Evolutionary conservation across 768 basidiomycete genomes (phyloP).

Genomic region (Porphyrellus cyaneotinctus): DNA sequence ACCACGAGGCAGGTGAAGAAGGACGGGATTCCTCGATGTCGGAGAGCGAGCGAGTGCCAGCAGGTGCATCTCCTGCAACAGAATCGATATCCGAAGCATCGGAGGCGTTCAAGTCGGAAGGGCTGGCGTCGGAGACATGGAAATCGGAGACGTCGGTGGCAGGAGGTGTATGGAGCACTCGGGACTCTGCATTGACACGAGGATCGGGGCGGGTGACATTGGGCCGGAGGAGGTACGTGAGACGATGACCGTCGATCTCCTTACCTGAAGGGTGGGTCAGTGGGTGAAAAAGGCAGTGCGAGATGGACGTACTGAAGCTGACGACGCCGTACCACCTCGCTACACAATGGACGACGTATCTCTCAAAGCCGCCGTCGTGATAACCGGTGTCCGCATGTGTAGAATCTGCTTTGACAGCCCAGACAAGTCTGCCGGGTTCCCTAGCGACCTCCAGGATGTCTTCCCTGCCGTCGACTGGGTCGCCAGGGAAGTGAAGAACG

Average conservation of each 20-base stretch:
- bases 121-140: conserved; percentile 42
- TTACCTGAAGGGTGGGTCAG: conserved; percentile 32
- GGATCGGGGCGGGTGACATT: conserved; percentile 62
- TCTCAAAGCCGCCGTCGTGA: conserved; percentile 63
- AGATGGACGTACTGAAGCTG: conserved; percentile 64
- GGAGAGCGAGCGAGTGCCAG: conserved; percentile 16
- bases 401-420: conserved; percentile 45
- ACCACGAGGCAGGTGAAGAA: conserved; percentile 37
- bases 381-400: not conserved
- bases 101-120: conserved; percentile 33
- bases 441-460: conserved; percentile 63
- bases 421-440: conserved; percentile 64
- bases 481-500: conserved; percentile 36
- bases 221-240: conserved; percentile 79
- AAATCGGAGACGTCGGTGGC: conserved; percentile 62
- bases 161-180: conserved; percentile 65
- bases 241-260: conserved; percentile 49
- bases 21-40: conserved; percentile 29
- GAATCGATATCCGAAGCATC: conserved; percentile 27
- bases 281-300: not conserved
- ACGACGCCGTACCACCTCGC: conserved; percentile 76
- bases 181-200: conserved; percentile 20
- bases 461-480: conserved; percentile 47
- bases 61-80: conserved; percentile 5
- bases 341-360: conserved; percentile 80